Evolutionary conservation across 257 asterid genomes (phyloP), one percentile per base, ranked within the genome.

Genomic region (Marsdenia floribunda): DNA sequence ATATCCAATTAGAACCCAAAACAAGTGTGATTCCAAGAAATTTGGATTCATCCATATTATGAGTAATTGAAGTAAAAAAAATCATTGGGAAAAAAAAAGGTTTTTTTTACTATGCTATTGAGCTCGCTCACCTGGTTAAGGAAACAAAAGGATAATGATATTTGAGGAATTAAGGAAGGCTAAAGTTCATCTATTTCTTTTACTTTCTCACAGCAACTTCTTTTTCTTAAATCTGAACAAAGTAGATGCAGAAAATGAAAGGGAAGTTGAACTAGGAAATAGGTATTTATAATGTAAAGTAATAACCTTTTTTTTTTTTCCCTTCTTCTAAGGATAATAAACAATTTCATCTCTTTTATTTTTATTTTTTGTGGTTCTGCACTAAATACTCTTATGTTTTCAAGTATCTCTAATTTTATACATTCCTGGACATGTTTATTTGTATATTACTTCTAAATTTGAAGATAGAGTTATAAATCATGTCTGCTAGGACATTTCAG

Each of bases 201-300:
- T 83, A 74, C 66, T 77, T 75, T 73, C 79, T 76, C 75, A 76
- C 77, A 7, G 79, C 53, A 38, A 55, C 61, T 74, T 76, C 44
- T 26, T 61, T 66, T 6, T 44, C 49, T 11, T 69, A 82, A 83
- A 73, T 85, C 79, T 80, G 80, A 67, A 77, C 70, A 68, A 73
- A 76, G 71, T 78, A 64, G 82, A 65, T 83, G 83, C 82, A 79
- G 87, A 77, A 83, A 88, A 81, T 82, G 86, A 85, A 79, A 82
- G 76, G 76, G 82, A 74, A 82, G 80, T 50, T 79, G 83, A 71
- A 81, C 33, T 73, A 68, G 78, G 82, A 83, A 83, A 22, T 73
- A 60, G 82, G 80, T 79, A 85, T 79, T 86, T 86, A 90, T 86
- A 79, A 78, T 81, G 85, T 69, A 67, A 77, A 71, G 46, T 0